Evolutionary conservation across 2,329 filamentous ascomycete species (phyloP).

Genomic region (Cryphonectria nitschkei): DNA sequence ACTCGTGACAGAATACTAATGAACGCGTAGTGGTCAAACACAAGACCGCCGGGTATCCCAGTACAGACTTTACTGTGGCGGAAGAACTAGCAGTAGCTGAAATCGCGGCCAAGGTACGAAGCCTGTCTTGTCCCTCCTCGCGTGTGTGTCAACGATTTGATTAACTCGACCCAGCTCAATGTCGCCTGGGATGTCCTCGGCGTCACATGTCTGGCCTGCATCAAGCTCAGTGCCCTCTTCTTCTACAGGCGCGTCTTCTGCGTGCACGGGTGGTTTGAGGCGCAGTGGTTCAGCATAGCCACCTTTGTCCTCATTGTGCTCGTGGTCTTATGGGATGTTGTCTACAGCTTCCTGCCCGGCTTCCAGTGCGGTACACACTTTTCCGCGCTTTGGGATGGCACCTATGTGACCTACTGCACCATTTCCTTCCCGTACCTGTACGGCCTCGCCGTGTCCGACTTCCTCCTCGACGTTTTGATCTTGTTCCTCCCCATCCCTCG

Average conservation of each 20-base stretch:
- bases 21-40: slow-evolving; percentile 14
- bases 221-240: slow-evolving; percentile 31
- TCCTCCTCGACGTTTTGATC: slow-evolving; percentile 32
- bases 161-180: slow-evolving; percentile 18
- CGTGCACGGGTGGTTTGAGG: slow-evolving; percentile 8
- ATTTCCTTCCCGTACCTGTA: slow-evolving; percentile 30
- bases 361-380: slow-evolving; percentile 34
- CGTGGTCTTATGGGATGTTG: slow-evolving; percentile 29
- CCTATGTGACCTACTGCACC: slow-evolving; percentile 31
- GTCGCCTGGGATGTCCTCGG: slow-evolving; percentile 25
- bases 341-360: slow-evolving; percentile 30
- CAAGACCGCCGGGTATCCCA: slow-evolving; percentile 25
- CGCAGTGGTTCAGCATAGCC: slow-evolving; percentile 22
- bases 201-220: slow-evolving; percentile 26
- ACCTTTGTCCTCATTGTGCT: slow-evolving; percentile 25
- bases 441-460: slow-evolving; percentile 31
- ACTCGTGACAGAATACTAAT: background rate
- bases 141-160: background rate
- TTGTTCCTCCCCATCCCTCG: slow-evolving; percentile 30
- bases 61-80: background rate
- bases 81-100: slow-evolving; percentile 10
- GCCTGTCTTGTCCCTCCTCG: background rate
- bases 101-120: slow-evolving; percentile 4
- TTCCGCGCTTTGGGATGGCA: slow-evolving; percentile 33
- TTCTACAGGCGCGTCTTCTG: slow-evolving; percentile 34